Evolutionary conservation across 306 rosid species (phyloP).

Genomic region (Inga laurina): DNA sequence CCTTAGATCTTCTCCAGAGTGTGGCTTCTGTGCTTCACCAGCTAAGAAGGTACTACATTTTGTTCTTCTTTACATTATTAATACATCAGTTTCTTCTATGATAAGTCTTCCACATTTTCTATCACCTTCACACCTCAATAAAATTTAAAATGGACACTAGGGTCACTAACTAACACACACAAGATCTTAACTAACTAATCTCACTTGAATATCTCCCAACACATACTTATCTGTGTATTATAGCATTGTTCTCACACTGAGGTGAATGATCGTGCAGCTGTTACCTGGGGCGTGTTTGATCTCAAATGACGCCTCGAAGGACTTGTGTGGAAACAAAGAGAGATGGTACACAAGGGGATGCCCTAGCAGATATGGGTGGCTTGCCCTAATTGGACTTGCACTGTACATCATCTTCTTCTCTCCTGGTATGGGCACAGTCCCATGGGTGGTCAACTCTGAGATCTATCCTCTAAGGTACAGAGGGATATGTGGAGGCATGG

Average conservation of each 20-base stretch:
- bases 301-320: conserved; percentile 42
- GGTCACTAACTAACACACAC: not conserved
- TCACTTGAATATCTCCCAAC: not conserved
- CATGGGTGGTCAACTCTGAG: conserved; percentile 79
- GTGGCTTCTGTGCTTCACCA: conserved; percentile 61
- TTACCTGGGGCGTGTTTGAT: conserved; percentile 64
- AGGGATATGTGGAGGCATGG: conserved; percentile 71
- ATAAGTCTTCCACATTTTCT: no score
- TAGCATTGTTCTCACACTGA: not conserved
- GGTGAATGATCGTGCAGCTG: conserved; percentile 37
- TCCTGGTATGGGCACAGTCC: conserved; percentile 73
- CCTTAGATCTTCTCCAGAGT: conserved; percentile 48
- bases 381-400: conserved; percentile 48
- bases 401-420: conserved; percentile 66
- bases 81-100: no score
- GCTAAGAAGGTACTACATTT: conserved; percentile 49
- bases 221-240: not conserved
- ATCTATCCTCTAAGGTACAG: conserved; percentile 62
- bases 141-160: no score
- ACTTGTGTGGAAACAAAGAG: conserved; percentile 27
- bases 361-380: conserved; percentile 59
- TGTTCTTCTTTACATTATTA: not conserved
- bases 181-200: not conserved
- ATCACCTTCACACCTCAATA: no score
- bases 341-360: conserved; percentile 72